phyloP scores from a whole-genome alignment of 2,329 filamentous ascomycete species.

The Ramularia endophylla region DNA sequence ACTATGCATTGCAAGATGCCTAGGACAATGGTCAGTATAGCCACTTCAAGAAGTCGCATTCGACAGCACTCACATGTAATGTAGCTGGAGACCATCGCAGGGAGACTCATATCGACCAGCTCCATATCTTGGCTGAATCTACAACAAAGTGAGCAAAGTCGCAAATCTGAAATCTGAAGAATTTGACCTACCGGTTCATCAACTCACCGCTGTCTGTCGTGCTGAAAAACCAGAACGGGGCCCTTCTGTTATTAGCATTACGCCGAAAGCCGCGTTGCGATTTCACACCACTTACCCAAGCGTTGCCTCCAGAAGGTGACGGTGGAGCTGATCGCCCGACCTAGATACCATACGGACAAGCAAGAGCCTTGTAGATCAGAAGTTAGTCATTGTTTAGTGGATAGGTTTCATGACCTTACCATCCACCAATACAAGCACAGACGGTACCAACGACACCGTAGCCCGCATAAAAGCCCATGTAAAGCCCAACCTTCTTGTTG shows the following conservation, averaged over 20 bases:
- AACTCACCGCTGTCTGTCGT: not conserved
- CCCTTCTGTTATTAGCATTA: not conserved
- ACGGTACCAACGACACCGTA: conserved; percentile 24
- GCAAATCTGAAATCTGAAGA: not conserved
- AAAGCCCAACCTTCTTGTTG: conserved; percentile 29
- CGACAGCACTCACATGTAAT: conserved; percentile 1
- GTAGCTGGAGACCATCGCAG: conserved; percentile 2
- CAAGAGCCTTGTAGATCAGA: conserved; percentile 33
- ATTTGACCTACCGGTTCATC: not conserved
- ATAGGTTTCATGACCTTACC: conserved; percentile 2
- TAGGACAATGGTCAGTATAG: conserved; percentile 7
- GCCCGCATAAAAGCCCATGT: conserved; percentile 23
- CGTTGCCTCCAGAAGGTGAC: conserved; percentile 10
- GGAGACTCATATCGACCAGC: conserved; percentile 40
- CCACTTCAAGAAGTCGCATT: conserved; percentile 2
- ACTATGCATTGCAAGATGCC: conserved; percentile 6
- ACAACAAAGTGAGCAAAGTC: not conserved
- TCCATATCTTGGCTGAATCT: conserved; percentile 42
- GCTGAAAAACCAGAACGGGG: not conserved
- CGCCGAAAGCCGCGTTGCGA: not conserved
- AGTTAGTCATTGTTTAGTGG: too few species aligned
- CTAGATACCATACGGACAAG: conserved; percentile 50
- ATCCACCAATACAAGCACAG: conserved; percentile 28
- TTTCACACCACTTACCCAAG: not conserved
- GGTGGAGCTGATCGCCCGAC: conserved; percentile 47